Evolutionary conservation across 768 basidiomycete genomes (phyloP).

Genomic region (Boletus eberwhitei): DNA sequence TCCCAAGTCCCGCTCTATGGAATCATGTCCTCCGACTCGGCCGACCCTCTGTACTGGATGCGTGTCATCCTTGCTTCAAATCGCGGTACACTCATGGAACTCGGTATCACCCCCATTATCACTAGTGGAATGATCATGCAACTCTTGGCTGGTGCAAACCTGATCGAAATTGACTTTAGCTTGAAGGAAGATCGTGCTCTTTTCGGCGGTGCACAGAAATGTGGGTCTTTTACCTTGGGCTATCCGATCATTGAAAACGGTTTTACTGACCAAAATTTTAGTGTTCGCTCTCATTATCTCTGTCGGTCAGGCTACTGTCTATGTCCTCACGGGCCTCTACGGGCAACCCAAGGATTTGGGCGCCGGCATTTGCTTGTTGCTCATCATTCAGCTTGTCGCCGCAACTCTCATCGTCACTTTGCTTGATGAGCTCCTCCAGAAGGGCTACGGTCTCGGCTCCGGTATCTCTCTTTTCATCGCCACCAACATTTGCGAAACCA

Average conservation of each 20-base stretch:
- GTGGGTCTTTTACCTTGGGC: slow-evolving; percentile 45
- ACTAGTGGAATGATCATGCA: slow-evolving; percentile 99
- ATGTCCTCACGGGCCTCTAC: slow-evolving; percentile 95
- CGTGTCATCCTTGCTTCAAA: slow-evolving; percentile 99
- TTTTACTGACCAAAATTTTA: slow-evolving; percentile 30
- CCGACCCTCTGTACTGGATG: slow-evolving; percentile 99
- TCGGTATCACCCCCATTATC: slow-evolving; percentile 96
- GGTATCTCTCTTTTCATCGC: slow-evolving; percentile 99
- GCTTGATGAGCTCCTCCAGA: slow-evolving; percentile 97
- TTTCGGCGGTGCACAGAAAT: slow-evolving; percentile 95
- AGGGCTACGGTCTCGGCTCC: slow-evolving; percentile 97
- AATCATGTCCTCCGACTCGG: slow-evolving; percentile 99
- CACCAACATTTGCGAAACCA: slow-evolving; percentile 99
- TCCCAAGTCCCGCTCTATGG: slow-evolving; percentile 99
- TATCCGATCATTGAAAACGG: not conserved
- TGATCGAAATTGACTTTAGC: slow-evolving; percentile 96
- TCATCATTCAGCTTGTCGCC: slow-evolving; percentile 93
- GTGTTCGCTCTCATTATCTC: slow-evolving; percentile 97
- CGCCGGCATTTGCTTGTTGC: slow-evolving; percentile 92
- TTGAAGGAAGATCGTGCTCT: slow-evolving; percentile 96
- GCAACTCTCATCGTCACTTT: slow-evolving; percentile 96
- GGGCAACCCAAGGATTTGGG: slow-evolving; percentile 92
- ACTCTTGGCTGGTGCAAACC: slow-evolving; percentile 92
- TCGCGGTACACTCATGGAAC: slow-evolving; percentile 98
- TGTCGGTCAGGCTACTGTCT: slow-evolving; percentile 94